Evolutionary conservation across 306 rosid species (phyloP).

Genomic region (Vicia sativa): DNA sequence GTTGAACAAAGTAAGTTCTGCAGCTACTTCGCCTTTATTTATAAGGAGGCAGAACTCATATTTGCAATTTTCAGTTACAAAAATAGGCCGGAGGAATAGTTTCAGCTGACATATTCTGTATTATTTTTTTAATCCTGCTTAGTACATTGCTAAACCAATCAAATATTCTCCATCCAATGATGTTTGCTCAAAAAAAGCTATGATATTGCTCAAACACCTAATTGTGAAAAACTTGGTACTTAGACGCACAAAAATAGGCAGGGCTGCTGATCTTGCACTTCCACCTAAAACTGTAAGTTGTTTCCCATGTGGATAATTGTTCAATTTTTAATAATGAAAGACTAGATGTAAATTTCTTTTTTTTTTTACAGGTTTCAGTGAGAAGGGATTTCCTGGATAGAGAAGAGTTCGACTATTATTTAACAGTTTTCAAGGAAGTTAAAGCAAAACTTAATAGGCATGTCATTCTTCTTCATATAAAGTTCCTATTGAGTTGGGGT

Average conservation of each 20-base stretch:
- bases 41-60: not conserved
- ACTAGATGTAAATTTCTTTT: conserved; percentile 11
- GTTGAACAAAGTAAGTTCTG: conserved; percentile 89
- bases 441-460: conserved; percentile 82
- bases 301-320: conserved; percentile 24
- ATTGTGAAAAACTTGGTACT: conserved; percentile 68
- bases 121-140: conserved; percentile 38
- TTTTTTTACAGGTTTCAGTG: conserved; percentile 64
- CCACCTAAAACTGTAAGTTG: conserved; percentile 88
- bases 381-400: conserved; percentile 77
- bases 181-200: conserved; percentile 55
- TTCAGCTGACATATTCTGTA: not conserved
- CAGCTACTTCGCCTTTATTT: conserved; percentile 31
- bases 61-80: conserved; percentile 6
- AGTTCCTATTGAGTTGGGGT: too few species aligned
- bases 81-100: not conserved
- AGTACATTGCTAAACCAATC: conserved; percentile 75
- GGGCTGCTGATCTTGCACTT: conserved; percentile 94
- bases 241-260: conserved; percentile 86
- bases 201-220: conserved; percentile 76
- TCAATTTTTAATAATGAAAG: conserved; percentile 7
- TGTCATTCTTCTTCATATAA: conserved; percentile 10
- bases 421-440: conserved; percentile 78
- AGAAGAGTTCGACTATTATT: conserved; percentile 81
- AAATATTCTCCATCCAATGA: conserved; percentile 42